Evolutionary conservation across 2,329 filamentous ascomycete species (phyloP), one percentile per base, ranked within the genome.

Genomic region (Exophiala xenobiotica): DNA sequence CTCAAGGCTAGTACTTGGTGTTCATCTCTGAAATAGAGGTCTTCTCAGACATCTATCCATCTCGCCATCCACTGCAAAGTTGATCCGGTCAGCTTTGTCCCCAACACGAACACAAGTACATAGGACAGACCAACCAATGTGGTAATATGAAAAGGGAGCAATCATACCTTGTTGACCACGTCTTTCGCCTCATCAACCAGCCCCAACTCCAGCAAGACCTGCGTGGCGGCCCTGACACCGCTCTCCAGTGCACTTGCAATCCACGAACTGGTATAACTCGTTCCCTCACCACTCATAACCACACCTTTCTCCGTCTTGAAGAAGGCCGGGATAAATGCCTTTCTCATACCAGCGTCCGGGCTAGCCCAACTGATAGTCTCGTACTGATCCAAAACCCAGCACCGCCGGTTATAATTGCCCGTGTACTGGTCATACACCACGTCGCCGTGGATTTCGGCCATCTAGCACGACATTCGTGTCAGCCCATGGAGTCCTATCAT

Each of bases 231-330:
- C 9, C 26, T 7, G 19, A 20, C 45, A 26, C 19, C 22, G 27
- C n/a, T 43, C 23, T 50, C 14, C 86, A 57, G 33, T 1, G 69
- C 65, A 87, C 49, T 54, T 24, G 79, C 78, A 43, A 87, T 85
- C 84, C 83, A 88, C 1, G 83, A 84, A 62, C 88, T 85, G 0
- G 85, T 89, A 63, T 84, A 87, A 5, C 78, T 80, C 0, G 85
- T 87, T 63, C 88, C 84, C 65, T 88, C 85, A 2, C 81, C 81
- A 4, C 86, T 72, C 53, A 87, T 87, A 26, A 88, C 80, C n/a
- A 84, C 82, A 41, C 83, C 80, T 56, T 77, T 77, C 65, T 88
- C 81, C 0, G 84, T 88, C 63, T 83, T 79, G 62, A 85, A 87
- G 63, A 87, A 89, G n/a, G 85, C 81, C 0, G 86, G 85, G 6